Conservation (phyloP, 139 green algal genomes). For the Chlamydomonas sp. region DNA sequence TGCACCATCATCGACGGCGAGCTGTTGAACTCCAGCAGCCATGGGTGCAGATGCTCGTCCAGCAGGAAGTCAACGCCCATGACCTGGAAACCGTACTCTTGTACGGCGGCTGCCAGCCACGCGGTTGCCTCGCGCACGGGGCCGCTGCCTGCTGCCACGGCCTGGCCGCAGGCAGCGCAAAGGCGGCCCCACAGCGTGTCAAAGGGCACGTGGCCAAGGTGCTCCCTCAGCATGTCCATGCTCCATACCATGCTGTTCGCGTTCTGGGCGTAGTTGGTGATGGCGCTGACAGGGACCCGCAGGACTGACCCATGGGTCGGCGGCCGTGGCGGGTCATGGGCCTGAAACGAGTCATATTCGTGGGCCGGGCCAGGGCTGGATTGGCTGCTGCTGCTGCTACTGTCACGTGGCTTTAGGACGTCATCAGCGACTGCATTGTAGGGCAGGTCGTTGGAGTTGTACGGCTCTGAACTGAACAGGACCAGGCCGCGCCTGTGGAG, state of each 20-base stretch:
- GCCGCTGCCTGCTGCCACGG: conserved; percentile 33
- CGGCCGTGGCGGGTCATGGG: no score
- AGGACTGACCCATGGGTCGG: no score
- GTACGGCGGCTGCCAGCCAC: conserved; percentile 43
- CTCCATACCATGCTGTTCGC: conserved; percentile 56
- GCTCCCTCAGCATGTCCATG: conserved; percentile 40
- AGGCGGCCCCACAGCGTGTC: conserved; percentile 41
- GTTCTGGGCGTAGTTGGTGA: conserved; percentile 71
- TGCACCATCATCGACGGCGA: conserved; percentile 63
- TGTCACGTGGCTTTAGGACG: no score
- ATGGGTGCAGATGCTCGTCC: conserved; percentile 46
- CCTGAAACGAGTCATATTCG: no score
- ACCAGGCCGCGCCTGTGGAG: conserved; percentile 44
- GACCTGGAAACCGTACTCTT: conserved; percentile 64
- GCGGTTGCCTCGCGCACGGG: conserved; percentile 43
- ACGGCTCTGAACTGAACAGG: conserved; percentile 62
- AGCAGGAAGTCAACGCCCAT: conserved; percentile 65
- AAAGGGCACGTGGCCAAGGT: conserved; percentile 39
- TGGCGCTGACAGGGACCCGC: conserved; percentile 39
- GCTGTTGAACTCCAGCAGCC: conserved; percentile 73
- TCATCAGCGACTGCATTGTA: not conserved
- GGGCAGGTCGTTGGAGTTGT: conserved; percentile 22
- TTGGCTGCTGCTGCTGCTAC: no score
- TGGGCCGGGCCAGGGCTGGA: no score
- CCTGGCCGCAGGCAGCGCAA: not conserved